Evolutionary conservation across 345 rosid genomes (phyloP), one percentile per base, ranked within the genome.

Genomic region (Gossypioides kirkii): DNA sequence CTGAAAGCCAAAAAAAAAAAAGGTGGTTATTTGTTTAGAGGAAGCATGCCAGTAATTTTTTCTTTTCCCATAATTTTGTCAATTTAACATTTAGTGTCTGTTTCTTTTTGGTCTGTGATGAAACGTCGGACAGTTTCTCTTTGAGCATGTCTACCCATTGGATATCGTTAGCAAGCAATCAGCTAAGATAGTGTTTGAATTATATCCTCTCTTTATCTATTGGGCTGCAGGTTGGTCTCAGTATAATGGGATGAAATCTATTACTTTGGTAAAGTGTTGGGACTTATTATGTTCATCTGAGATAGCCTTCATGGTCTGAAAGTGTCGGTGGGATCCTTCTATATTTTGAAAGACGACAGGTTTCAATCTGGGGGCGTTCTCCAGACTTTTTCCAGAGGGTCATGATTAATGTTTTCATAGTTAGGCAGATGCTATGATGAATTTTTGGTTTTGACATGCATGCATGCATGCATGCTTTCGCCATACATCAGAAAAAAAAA

Each of bases 211-310:
- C 10, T 66, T 20, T 26, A 13, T 76, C 26, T 62, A 8, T 73
- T 66, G 14, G 69, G 73, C 71, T 46, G 74, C 86, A 76, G 87
- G 84, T 72, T 74, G 72, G 82, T 65, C 59, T 73, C 20, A 49
- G 58, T 71, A 60, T 70, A 14, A 38, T 42, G 62, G 47, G 71
- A 71, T 42, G 71, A 45, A 70, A 42, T 72, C 56, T 74, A 56
- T 46, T 53, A 76, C 76, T 59, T 65, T 70, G 77, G 72, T 74
- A 71, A 78, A 68, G 56, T 70, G 61, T 65, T 36, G 75, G 75
- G 73, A 46, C 52, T 60, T 17, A 52, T 20, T 71, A 25, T 23
- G 52, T 69, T 73, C 71, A 73, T 77, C 68, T 50, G 63, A 63
- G 60, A 77, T 72, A 60, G 73, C 77, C 73, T 64, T 55, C 25